Evolutionary conservation across 2,329 filamentous ascomycete species (phyloP).

Genomic region (Pyrenophora teres): DNA sequence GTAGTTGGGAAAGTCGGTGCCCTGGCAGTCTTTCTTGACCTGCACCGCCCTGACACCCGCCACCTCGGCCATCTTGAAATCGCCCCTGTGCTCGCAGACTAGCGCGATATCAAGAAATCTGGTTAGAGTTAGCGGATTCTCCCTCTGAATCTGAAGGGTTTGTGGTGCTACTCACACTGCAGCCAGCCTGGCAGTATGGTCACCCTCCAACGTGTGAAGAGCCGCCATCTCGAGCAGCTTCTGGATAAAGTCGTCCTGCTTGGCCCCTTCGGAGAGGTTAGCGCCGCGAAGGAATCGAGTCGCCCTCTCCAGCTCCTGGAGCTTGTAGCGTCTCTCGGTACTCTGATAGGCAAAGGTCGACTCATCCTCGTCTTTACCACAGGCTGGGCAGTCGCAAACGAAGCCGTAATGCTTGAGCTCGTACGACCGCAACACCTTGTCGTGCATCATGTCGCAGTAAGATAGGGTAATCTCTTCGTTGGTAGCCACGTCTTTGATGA

Average conservation of each 20-base stretch:
- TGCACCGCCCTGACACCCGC: conserved; percentile 34
- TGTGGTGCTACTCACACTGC: conserved; percentile 26
- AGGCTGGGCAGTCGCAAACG: conserved; percentile 46
- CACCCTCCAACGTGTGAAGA: conserved; percentile 34
- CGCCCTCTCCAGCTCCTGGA: conserved; percentile 44
- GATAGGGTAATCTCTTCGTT: conserved; percentile 48
- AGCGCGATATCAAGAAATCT: conserved; percentile 43
- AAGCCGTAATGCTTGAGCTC: conserved; percentile 47
- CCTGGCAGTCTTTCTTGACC: conserved; percentile 35
- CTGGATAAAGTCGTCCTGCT: conserved; percentile 18
- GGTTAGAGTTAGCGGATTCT: conserved; percentile 2
- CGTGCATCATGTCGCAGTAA: conserved; percentile 45
- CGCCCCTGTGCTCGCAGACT: conserved; percentile 31
- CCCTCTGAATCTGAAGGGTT: too few relatives aligned
- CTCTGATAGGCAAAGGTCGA: conserved; percentile 33
- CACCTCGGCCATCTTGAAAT: conserved; percentile 25
- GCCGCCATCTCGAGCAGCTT: conserved; percentile 37
- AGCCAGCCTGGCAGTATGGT: conserved; percentile 30
- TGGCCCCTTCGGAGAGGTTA: conserved; percentile 18
- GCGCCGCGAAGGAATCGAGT: conserved; percentile 23
- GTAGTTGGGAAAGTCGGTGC: conserved; percentile 34
- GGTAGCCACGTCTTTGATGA: conserved; percentile 38
- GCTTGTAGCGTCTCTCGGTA: conserved; percentile 35
- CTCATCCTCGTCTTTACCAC: conserved; percentile 38
- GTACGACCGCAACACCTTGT: conserved; percentile 34